A percentile compares a stretch with the other conserved stretches of the same genome.
These are phyloP conservation scores for Bretschneidera sinensis DNA, from an alignment of 345 rosid species.

Conservation along the genomic window DNA sequence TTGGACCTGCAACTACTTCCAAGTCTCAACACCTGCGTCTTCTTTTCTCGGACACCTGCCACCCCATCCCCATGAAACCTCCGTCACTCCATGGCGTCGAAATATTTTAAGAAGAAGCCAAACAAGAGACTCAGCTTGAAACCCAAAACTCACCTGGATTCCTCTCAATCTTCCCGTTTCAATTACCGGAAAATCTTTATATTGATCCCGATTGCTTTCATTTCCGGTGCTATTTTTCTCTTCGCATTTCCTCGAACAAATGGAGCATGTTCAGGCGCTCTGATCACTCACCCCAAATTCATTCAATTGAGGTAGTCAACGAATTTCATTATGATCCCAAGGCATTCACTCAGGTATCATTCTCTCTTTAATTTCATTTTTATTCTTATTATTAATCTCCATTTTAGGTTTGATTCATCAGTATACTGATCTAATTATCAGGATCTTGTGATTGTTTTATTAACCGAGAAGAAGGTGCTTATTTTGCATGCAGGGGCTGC, in stretches of 20 bases:
- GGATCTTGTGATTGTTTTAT: neutral
- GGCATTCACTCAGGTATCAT: conserved; percentile 67
- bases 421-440: neutral
- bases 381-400: neutral
- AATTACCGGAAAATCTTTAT: conserved; percentile 26
- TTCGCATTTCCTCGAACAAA: conserved; percentile 33
- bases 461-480: neutral
- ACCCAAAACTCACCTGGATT: conserved; percentile 25
- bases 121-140: conserved; percentile 26
- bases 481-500: conserved; percentile 63
- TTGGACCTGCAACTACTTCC: no score
- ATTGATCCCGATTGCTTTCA: conserved; percentile 25
- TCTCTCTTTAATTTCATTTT: neutral
- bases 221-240: conserved; percentile 26
- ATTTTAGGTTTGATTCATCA: neutral
- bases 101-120: conserved; percentile 33
- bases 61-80: no score
- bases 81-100: conserved; percentile 48
- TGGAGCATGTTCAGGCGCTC: conserved; percentile 7
- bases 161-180: conserved; percentile 25
- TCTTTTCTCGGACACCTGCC: no score
- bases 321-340: conserved; percentile 63
- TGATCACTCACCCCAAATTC: conserved; percentile 15
- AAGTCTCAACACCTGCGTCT: no score
- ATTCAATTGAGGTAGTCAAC: conserved; percentile 47